phyloP scores from a whole-genome alignment of 2,329 filamentous ascomycete genomes.

The Fusarium stilboides region DNA sequence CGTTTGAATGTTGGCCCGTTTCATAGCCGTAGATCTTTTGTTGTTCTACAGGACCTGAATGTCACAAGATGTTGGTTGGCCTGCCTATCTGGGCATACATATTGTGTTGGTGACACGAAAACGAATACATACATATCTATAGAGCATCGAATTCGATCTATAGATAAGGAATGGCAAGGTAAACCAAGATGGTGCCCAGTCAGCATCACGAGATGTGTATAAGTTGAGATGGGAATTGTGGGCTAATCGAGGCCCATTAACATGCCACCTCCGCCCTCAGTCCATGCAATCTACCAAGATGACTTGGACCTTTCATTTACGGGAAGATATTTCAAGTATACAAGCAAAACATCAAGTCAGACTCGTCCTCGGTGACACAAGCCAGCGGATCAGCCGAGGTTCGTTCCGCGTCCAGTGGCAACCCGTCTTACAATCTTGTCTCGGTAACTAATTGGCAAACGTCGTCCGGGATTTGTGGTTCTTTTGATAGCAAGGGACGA shows the following conservation, averaged over 20 bases:
- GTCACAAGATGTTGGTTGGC: not conserved
- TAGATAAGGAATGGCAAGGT: constrained; percentile 5
- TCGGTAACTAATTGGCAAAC: constrained; percentile 17
- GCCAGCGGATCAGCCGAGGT: constrained; percentile 29
- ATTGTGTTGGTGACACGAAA: constrained; percentile 18
- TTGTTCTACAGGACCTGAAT: no score
- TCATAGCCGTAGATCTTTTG: constrained; percentile 12
- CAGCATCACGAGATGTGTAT: constrained; percentile 11
- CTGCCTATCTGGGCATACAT: not conserved
- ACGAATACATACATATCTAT: constrained; percentile 17
- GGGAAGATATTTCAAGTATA: not conserved
- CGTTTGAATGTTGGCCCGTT: constrained; percentile 23
- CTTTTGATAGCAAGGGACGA: constrained; percentile 14
- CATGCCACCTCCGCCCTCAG: constrained; percentile 26
- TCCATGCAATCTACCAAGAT: not conserved
- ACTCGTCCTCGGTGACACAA: constrained; percentile 27
- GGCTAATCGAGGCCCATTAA: constrained; percentile 33
- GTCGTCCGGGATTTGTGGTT: not conserved
- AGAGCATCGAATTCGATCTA: not conserved
- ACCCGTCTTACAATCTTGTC: constrained; percentile 19
- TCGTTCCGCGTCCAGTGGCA: constrained; percentile 20
- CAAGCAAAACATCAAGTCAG: not conserved
- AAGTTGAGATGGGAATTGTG: constrained; percentile 17
- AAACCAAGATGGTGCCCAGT: not conserved
- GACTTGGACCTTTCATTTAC: not conserved